Evolutionary conservation across 2,329 filamentous ascomycete genomes (phyloP).

Genomic region (Hypoxylon sp.): DNA sequence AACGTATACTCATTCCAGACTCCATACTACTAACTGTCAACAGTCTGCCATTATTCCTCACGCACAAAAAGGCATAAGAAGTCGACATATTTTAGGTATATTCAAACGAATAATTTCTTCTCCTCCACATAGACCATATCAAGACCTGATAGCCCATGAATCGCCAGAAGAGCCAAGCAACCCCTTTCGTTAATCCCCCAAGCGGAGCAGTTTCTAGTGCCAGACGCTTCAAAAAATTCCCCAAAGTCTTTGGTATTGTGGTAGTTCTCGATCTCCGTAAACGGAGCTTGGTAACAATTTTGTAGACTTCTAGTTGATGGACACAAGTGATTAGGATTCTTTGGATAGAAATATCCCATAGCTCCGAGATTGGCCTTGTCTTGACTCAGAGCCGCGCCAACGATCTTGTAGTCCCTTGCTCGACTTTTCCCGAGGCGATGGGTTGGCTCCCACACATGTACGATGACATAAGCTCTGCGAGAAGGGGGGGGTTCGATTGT

Average conservation of each 20-base stretch:
- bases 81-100: not conserved
- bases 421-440: not conserved
- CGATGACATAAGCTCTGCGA: conserved; percentile 3
- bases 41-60: not conserved
- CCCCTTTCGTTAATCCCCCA: conserved; percentile 12
- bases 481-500: not conserved
- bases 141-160: not conserved
- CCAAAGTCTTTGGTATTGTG: not conserved
- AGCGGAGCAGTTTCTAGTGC: conserved; percentile 13
- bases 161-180: conserved; percentile 19
- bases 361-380: conserved; percentile 15
- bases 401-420: not conserved
- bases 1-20: not conserved
- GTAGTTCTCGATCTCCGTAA: conserved; percentile 7
- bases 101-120: not conserved
- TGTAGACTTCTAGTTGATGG: not conserved
- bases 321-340: not conserved
- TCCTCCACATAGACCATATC: conserved; percentile 18
- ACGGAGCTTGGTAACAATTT: not conserved
- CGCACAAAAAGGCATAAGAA: not conserved
- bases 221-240: not conserved
- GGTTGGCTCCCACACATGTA: not conserved
- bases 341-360: conserved; percentile 21
- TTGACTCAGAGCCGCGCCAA: not conserved
- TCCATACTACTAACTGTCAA: not conserved